Conservation (phyloP, 73 alveolate genomes). For the Paramecium sexaurelia region DNA sequence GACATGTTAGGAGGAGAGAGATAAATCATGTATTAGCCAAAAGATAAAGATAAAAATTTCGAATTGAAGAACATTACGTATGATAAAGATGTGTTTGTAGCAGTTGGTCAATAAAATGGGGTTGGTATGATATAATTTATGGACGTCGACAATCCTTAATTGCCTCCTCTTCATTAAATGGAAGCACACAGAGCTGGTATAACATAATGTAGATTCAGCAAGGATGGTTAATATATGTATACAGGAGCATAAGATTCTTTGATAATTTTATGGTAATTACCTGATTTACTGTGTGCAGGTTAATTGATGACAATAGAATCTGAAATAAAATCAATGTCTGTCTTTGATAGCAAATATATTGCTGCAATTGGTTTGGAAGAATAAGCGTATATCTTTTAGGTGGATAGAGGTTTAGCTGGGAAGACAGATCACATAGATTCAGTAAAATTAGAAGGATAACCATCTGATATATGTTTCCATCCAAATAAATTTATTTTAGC, state of each 20-base stretch:
- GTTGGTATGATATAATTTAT: conserved; percentile 25
- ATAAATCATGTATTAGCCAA: not conserved
- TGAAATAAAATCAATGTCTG: not conserved
- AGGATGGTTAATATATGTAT: conserved; percentile 33
- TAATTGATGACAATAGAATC: not conserved
- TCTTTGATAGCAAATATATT: conserved; percentile 5
- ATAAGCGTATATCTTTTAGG: not conserved
- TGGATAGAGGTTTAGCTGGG: not conserved
- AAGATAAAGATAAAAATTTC: conserved; percentile 47
- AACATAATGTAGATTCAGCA: not conserved
- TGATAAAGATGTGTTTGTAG: conserved; percentile 44
- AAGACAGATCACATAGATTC: conserved; percentile 24
- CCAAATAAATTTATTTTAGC: not conserved
- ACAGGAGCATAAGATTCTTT: conserved; percentile 36
- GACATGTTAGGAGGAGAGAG: conserved; percentile 49
- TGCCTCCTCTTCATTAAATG: not conserved
- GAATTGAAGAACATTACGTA: conserved; percentile 12
- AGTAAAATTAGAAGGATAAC: conserved; percentile 32
- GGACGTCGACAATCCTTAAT: conserved; percentile 25
- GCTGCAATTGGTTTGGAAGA: conserved; percentile 53
- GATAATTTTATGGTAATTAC: conserved; percentile 9
- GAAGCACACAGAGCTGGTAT: conserved; percentile 35
- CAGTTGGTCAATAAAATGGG: conserved; percentile 30
- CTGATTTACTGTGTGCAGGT: conserved; percentile 25
- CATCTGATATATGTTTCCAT: conserved; percentile 19